Base-by-base conservation (phyloP, 2,329 filamentous ascomycete species). In the Apiospora phragmitis region DNA sequence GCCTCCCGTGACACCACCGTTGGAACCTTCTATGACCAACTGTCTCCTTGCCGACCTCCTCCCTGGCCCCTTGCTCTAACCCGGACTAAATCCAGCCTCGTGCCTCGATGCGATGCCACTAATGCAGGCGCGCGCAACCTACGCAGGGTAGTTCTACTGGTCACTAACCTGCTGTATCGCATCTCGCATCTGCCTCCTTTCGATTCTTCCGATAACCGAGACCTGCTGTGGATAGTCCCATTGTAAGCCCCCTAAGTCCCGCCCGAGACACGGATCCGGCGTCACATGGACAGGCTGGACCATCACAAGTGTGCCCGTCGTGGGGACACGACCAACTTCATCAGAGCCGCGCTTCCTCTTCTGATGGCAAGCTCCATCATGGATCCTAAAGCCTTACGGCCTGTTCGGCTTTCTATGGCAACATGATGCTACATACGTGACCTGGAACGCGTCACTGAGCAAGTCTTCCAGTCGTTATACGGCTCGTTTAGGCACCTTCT, bases 261-360 rank as follows among this genome's bases (percentile, higher is more conserved):
- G 65, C 16, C 24, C 24, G 42, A 35, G 42, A 47, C 42, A 47
- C 65, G 42, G 35, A 47, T 67, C 41, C 18, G 18, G 35, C 16
- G 65, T 67, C 26, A 21, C 65, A 47, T 47, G 65, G 42, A 43
- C 65, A 47, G 21, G 42, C 24, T 67, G 65, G 65, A 43, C 26
- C 26, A 7, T 12, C 65, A 47, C 42, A 67, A 2, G 45, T 43
- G 65, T 35, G 41, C 26, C 65, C 26, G 11, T n/a, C 9, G 9
- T 16, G 35, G 42, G 16, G 16, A 21, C 24, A 24, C 42, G 9
- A 16, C 32, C 16, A 24, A 12, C n/a, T 21, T 3, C 24, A 16
- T 12, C 14, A 8, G 18, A 12, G 8, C 16, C 42, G 1, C 18
- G 1, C 7, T 47, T 1, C 1, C 24, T 12, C 3, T 29, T 9